Evolutionary conservation across 1,139 yeast species (phyloP).

Genomic region (Suhomyces yuchorum): DNA sequence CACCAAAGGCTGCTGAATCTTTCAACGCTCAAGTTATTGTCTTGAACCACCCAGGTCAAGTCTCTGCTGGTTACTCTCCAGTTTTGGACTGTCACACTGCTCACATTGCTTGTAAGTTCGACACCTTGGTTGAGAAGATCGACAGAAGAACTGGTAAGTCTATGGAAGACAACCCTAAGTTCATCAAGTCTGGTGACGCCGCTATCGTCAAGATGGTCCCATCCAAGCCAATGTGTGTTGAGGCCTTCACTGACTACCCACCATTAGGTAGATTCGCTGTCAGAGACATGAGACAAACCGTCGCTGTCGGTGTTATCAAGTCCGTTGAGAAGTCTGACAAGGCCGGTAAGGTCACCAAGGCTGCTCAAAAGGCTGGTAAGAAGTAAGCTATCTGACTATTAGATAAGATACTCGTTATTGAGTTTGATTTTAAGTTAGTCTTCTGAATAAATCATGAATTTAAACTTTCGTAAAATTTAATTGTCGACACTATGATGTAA

Average conservation of each 20-base stretch:
- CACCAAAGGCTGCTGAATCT: conserved; percentile 80
- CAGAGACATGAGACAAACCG: conserved; percentile 99
- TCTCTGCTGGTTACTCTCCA: conserved; percentile 91
- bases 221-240: conserved; percentile 97
- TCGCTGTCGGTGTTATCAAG: conserved; percentile 99
- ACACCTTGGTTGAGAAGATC: conserved; percentile 80
- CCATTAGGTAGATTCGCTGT: conserved; percentile 99
- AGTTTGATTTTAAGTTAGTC: conserved; percentile 11
- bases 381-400: conserved; percentile 59
- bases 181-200: conserved; percentile 92
- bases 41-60: conserved; percentile 94
- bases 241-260: conserved; percentile 96
- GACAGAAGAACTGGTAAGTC: conserved; percentile 94
- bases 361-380: conserved; percentile 98
- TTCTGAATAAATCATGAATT: conserved; percentile 12
- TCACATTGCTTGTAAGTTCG: conserved; percentile 92
- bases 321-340: conserved; percentile 92
- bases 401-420: conserved; percentile 7
- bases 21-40: conserved; percentile 89
- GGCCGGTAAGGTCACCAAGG: conserved; percentile 99
- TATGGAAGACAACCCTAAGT: conserved; percentile 60
- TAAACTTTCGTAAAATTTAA: conserved; percentile 1
- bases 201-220: conserved; percentile 82
- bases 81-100: conserved; percentile 95
- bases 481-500: not conserved